Evolutionary conservation across 2,329 filamentous ascomycete genomes (phyloP).

Genomic region (Paramyrothecium roridum): DNA sequence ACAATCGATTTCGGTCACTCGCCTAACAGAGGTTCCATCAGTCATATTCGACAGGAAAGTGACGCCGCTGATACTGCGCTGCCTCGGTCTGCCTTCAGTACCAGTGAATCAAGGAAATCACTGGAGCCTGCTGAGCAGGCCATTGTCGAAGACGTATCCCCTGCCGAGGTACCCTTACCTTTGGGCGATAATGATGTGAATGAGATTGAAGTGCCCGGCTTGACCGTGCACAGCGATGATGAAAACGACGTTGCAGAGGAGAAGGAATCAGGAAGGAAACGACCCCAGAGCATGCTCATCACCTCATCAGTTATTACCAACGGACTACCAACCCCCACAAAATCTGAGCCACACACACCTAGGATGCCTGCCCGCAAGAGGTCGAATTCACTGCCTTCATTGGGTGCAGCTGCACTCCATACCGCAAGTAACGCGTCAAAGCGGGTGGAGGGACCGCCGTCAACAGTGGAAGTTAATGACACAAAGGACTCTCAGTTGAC

Average conservation of each 20-base stretch:
- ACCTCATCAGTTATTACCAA: conserved; percentile 14
- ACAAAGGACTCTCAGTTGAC: conserved; percentile 4
- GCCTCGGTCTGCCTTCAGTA: conserved; percentile 8
- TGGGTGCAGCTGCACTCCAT: conserved; percentile 17
- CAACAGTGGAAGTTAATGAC: neutral
- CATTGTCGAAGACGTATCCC: conserved; percentile 24
- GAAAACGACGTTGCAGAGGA: conserved; percentile 46
- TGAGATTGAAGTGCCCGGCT: conserved; percentile 77
- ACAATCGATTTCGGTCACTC: conserved; percentile 42
- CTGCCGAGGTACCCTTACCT: conserved; percentile 61
- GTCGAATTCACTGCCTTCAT: conserved; percentile 22
- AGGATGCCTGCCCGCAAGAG: conserved; percentile 29
- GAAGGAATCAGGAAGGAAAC: conserved; percentile 28
- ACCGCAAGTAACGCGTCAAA: conserved; percentile 8
- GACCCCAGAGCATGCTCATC: conserved; percentile 44
- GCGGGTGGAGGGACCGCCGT: conserved; percentile 1
- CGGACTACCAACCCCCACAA: conserved; percentile 27
- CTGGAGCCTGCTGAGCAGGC: conserved; percentile 13
- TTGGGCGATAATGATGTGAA: conserved; percentile 65
- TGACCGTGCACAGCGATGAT: conserved; percentile 61
- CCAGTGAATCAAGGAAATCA: conserved; percentile 5
- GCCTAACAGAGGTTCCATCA: conserved; percentile 42
- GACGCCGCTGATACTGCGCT: conserved; percentile 32
- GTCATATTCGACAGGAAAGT: conserved; percentile 28
- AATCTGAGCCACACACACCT: conserved; percentile 31